Percentiles rank a stretch among this genome's conserved stretches.
phyloP scores from a whole-genome alignment of 1,284 basidiomycete genomes.

The Vanrija sp. region DNA sequence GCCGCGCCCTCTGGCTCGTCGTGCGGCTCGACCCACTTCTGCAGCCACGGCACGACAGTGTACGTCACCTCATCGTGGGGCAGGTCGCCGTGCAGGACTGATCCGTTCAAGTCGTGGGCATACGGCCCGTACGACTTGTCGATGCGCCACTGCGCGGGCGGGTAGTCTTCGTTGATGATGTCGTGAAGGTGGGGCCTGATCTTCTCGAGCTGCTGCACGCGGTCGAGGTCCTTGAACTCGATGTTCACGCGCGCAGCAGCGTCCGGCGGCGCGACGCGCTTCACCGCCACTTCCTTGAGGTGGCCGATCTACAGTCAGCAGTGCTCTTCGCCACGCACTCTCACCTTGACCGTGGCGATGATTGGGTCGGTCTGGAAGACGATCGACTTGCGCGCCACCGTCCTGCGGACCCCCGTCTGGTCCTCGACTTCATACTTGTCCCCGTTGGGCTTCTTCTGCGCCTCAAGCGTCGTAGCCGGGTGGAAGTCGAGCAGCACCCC shows the following conservation, averaged over 20 bases:
- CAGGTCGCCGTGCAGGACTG: slow-evolving; percentile 25
- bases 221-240: slow-evolving; percentile 11
- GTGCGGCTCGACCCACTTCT: slow-evolving; percentile 29
- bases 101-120: neutral
- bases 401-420: slow-evolving; percentile 5
- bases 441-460: neutral
- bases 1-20: too few species aligned
- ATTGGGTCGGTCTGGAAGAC: slow-evolving; percentile 21
- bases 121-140: slow-evolving; percentile 23
- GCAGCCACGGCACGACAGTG: slow-evolving; percentile 24
- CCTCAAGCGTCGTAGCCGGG: slow-evolving; percentile 9
- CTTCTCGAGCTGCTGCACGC: slow-evolving; percentile 15
- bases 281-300: neutral
- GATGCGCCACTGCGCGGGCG: slow-evolving; percentile 28
- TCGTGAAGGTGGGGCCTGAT: slow-evolving; percentile 24
- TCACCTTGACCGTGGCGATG: slow-evolving; percentile 27
- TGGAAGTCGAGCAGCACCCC: slow-evolving; percentile 11
- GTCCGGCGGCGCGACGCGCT: neutral
- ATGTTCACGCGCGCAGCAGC: neutral
- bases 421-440: slow-evolving; percentile 16
- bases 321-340: neutral
- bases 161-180: slow-evolving; percentile 26
- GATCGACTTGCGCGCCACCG: slow-evolving; percentile 8
- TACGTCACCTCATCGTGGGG: slow-evolving; percentile 18
- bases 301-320: neutral